phyloP scores from a whole-genome alignment of 805 yeast genomes.

The Sugiyamaella marilandica region DNA sequence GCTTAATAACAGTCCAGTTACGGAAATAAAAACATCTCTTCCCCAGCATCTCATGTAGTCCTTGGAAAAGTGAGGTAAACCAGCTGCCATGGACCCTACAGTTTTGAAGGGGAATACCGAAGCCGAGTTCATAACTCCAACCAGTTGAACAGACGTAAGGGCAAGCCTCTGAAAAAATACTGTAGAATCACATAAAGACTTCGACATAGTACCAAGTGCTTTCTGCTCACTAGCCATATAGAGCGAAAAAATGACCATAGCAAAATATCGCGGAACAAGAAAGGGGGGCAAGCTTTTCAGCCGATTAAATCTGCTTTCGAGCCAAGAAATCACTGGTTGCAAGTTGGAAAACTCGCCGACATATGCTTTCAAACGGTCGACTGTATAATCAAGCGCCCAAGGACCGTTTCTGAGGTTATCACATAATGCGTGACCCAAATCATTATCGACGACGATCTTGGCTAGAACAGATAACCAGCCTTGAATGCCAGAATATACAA shows the following conservation, averaged over 20 bases:
- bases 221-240: constrained; percentile 75
- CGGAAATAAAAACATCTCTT: constrained; percentile 85
- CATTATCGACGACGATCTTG: constrained; percentile 58
- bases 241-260: constrained; percentile 72
- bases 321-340: constrained; percentile 61
- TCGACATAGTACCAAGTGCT: constrained; percentile 54
- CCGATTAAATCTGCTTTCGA: constrained; percentile 56
- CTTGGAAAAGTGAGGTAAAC: constrained; percentile 87
- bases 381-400: constrained; percentile 84
- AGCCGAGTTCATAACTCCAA: constrained; percentile 66
- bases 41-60: constrained; percentile 99
- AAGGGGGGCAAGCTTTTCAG: constrained; percentile 69
- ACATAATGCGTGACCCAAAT: constrained; percentile 79
- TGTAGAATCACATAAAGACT: constrained; percentile 54
- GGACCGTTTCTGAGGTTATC: constrained; percentile 73
- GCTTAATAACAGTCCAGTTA: constrained; percentile 73
- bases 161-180: constrained; percentile 76
- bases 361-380: constrained; percentile 57
- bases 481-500: constrained; percentile 85
- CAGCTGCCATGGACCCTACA: constrained; percentile 86
- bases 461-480: constrained; percentile 81
- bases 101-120: constrained; percentile 59
- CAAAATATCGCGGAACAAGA: constrained; percentile 81
- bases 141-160: constrained; percentile 81
- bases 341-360: constrained; percentile 44